phyloP scores from a whole-genome alignment of 2,329 filamentous ascomycete genomes.

The Aspergillus texensis region DNA sequence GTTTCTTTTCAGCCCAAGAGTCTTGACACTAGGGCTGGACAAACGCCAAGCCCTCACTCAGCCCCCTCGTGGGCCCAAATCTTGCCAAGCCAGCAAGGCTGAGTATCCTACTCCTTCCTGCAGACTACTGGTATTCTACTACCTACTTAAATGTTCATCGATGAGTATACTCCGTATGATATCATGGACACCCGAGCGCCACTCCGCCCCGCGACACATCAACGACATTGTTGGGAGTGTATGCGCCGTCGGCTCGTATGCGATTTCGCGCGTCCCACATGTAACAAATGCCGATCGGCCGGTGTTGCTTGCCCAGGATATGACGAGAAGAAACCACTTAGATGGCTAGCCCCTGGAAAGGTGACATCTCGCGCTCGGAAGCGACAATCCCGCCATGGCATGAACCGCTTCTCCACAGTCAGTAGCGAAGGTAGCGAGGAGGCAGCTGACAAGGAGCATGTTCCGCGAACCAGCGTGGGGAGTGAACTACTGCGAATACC shows the following conservation, averaged over 20 bases:
- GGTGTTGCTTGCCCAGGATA: conserved; percentile 13
- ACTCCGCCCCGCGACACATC: not conserved
- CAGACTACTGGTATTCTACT: no score
- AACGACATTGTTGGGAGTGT: conserved; percentile 15
- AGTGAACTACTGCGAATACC: not conserved
- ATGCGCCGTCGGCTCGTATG: conserved; percentile 13
- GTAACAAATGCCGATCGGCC: conserved; percentile 9
- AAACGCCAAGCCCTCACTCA: no score
- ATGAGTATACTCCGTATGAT: not conserved
- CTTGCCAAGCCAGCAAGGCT: not conserved
- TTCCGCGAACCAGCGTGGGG: not conserved
- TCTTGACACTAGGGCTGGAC: no score
- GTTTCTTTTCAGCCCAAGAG: no score
- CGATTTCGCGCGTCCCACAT: conserved; percentile 7
- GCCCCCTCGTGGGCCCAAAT: no score
- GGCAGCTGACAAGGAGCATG: not conserved
- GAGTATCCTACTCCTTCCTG: no score
- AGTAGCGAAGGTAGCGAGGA: not conserved
- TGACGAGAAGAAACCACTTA: conserved; percentile 12
- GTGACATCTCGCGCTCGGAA: conserved; percentile 1
- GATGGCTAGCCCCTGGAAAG: conserved; percentile 8
- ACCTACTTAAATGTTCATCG: not conserved
- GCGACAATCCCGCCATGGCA: not conserved
- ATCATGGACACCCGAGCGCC: not conserved
- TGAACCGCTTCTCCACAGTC: not conserved